Evolutionary conservation across 2,329 filamentous ascomycete genomes (phyloP).

Genomic region (Aureobasidium mangrovei): DNA sequence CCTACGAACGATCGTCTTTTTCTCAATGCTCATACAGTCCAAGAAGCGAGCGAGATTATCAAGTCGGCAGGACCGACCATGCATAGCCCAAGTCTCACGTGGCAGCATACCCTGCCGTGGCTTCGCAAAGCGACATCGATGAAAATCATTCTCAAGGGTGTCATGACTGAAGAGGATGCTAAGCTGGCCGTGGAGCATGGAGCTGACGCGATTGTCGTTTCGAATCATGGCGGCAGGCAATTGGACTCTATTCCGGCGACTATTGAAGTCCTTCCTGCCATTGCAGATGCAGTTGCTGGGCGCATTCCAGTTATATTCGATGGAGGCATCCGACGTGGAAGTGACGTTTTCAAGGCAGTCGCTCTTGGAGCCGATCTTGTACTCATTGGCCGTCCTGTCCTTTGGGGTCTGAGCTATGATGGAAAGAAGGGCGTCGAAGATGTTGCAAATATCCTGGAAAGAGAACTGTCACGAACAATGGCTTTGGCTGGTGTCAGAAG

Average conservation of each 20-base stretch:
- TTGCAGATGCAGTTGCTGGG: conserved; percentile 26
- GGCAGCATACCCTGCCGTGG: conserved; percentile 43
- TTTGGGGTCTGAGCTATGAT: conserved; percentile 16
- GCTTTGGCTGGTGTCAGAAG: conserved; percentile 19
- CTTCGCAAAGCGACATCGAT: conserved; percentile 37
- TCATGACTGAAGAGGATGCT: conserved; percentile 34
- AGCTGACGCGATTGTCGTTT: conserved; percentile 40
- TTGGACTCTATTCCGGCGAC: conserved; percentile 40
- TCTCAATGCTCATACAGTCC: conserved; percentile 6
- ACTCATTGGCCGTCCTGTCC: conserved; percentile 22
- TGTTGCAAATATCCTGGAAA: conserved; percentile 15
- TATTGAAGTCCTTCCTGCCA: conserved; percentile 34
- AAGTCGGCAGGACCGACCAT: neutral
- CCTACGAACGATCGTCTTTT: neutral
- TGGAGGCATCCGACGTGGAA: conserved; percentile 44
- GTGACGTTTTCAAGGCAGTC: conserved; percentile 47
- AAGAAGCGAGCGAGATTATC: conserved; percentile 6
- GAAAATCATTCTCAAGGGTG: conserved; percentile 41
- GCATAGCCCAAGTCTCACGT: conserved; percentile 26
- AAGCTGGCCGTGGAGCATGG: conserved; percentile 36
- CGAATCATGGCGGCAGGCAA: conserved; percentile 40
- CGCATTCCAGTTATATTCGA: conserved; percentile 51
- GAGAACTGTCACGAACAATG: conserved; percentile 19
- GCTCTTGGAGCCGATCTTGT: conserved; percentile 36
- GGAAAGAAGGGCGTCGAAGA: conserved; percentile 16